A percentile compares a stretch with the other conserved stretches of the same genome.
These are phyloP conservation scores for Hypomontagnella submonticulosa DNA, from an alignment of 495 filamentous ascomycete species.

Conservation along the genomic window DNA sequence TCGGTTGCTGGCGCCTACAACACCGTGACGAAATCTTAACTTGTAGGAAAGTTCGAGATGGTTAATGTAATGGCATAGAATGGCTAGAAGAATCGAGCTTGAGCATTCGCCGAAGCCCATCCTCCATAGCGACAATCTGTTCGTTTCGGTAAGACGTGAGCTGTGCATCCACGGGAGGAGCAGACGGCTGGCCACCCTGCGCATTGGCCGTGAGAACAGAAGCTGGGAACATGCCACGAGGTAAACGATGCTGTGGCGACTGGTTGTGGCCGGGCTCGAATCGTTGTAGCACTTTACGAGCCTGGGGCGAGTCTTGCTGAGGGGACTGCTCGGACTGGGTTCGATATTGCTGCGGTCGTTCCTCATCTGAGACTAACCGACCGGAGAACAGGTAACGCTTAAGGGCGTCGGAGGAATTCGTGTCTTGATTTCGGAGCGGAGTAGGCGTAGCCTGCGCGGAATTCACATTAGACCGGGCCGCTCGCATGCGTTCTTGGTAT, in stretches of 20 bases:
- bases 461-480: constrained; percentile 52
- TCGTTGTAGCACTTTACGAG: constrained; percentile 9
- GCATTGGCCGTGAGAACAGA: constrained; percentile 40
- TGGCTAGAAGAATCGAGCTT: constrained; percentile 52
- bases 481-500: constrained; percentile 72
- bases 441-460: constrained; percentile 35
- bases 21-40: constrained; percentile 19
- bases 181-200: constrained; percentile 21
- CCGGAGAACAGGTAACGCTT: constrained; percentile 55
- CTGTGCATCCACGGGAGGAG: constrained; percentile 25
- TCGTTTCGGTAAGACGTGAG: constrained; percentile 37
- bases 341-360: not conserved
- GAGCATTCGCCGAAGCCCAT: constrained; percentile 60
- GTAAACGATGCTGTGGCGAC: constrained; percentile 13
- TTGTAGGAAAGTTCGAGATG: constrained; percentile 19
- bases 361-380: constrained; percentile 18
- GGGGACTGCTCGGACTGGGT: constrained; percentile 6
- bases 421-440: constrained; percentile 14
- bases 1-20: constrained; percentile 22
- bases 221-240: constrained; percentile 40
- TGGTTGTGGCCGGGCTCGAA: not conserved
- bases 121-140: constrained; percentile 59
- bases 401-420: constrained; percentile 47
- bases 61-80: constrained; percentile 17
- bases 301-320: constrained; percentile 30